Percentiles rank a stretch among this genome's conserved stretches.
These are phyloP conservation scores for Cladophialophora psammophila DNA, from an alignment of 2,329 filamentous ascomycete genomes.

Conservation along the genomic window DNA sequence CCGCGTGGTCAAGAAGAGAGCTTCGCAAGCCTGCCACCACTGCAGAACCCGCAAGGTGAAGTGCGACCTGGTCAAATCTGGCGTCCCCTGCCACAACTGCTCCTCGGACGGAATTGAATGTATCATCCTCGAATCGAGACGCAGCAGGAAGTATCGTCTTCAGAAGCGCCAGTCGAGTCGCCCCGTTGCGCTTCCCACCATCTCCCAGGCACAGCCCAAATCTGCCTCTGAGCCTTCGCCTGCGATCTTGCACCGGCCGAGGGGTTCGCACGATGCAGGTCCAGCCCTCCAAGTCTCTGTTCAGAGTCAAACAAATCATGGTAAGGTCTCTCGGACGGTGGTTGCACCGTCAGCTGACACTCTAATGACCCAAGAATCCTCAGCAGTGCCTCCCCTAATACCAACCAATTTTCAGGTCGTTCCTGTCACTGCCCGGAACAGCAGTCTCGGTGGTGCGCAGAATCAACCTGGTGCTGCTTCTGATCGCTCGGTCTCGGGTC, in stretches of 20 bases:
- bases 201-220: conserved; percentile 28
- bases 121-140: conserved; percentile 32
- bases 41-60: conserved; percentile 48
- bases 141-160: conserved; percentile 36
- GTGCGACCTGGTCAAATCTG: conserved; percentile 43
- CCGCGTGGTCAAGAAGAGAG: conserved; percentile 32
- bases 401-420: conserved; percentile 8
- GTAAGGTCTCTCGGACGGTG: not conserved
- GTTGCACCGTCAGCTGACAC: not conserved
- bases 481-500: not conserved
- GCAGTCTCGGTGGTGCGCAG: not conserved
- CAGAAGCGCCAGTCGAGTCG: conserved; percentile 34
- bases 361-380: not conserved
- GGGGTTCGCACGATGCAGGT: conserved; percentile 1
- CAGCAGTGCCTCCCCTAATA: not conserved
- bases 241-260: not conserved
- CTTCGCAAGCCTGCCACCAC: conserved; percentile 46
- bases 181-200: conserved; percentile 24
- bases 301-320: not conserved
- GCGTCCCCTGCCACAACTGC: conserved; percentile 34
- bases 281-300: not conserved
- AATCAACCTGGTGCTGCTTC: not conserved
- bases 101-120: conserved; percentile 34
- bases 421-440: conserved; percentile 7
- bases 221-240: conserved; percentile 10